phyloP scores from a whole-genome alignment of 2,329 filamentous ascomycete genomes.

The Didymella glomerata region DNA sequence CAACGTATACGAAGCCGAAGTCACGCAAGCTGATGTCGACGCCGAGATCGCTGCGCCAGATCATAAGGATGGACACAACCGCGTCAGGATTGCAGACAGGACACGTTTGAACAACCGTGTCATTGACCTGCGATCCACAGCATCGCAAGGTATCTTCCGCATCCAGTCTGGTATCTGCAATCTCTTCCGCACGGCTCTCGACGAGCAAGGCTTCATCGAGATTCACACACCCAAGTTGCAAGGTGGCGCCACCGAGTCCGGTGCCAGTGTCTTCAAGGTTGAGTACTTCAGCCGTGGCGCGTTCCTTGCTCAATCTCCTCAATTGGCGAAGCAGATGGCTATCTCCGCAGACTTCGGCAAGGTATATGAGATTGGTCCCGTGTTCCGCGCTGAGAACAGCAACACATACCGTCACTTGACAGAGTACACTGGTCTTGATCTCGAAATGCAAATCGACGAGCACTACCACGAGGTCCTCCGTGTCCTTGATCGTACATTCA shows the following conservation, averaged over 20 bases:
- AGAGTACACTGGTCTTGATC: slow-evolving; percentile 90
- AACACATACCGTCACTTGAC: slow-evolving; percentile 95
- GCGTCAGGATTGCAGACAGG: slow-evolving; percentile 72
- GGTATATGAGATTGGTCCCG: slow-evolving; percentile 88
- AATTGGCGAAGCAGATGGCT: slow-evolving; percentile 91
- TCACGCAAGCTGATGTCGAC: slow-evolving; percentile 65
- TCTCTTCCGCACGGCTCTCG: slow-evolving; percentile 79
- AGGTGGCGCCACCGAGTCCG: slow-evolving; percentile 88
- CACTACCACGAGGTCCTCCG: slow-evolving; percentile 89
- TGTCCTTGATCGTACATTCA: slow-evolving; percentile 81
- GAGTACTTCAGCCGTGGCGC: slow-evolving; percentile 89
- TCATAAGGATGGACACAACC: slow-evolving; percentile 63
- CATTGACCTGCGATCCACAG: slow-evolving; percentile 83
- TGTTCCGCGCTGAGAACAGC: slow-evolving; percentile 94
- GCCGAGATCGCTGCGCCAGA: slow-evolving; percentile 60
- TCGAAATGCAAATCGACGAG: slow-evolving; percentile 90
- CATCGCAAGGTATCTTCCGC: slow-evolving; percentile 87
- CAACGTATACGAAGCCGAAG: slow-evolving; percentile 74
- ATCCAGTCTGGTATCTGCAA: slow-evolving; percentile 82
- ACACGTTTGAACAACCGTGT: slow-evolving; percentile 81
- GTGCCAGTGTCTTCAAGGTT: slow-evolving; percentile 88
- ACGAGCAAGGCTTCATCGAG: slow-evolving; percentile 82
- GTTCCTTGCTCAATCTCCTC: slow-evolving; percentile 90
- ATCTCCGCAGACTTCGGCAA: slow-evolving; percentile 88
- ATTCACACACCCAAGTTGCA: slow-evolving; percentile 95